Evolutionary conservation across 805 yeast genomes (phyloP).

Genomic region (Schwanniomyces pseudopolymorphus): DNA sequence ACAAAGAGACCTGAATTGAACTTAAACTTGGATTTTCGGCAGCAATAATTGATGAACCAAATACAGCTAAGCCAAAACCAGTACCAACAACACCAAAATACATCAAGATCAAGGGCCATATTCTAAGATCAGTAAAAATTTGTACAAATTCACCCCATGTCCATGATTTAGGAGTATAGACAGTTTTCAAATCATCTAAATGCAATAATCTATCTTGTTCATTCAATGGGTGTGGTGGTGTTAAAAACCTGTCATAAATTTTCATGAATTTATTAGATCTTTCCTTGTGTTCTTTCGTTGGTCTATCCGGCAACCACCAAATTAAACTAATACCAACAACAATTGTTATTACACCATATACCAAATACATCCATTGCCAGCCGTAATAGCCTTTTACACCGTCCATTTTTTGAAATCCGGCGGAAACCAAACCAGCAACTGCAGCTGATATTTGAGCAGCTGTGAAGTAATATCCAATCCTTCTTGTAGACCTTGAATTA

Average conservation of each 20-base stretch:
- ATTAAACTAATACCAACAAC: conserved; percentile 60
- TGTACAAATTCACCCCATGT: conserved; percentile 53
- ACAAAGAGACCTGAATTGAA: conserved; percentile 67
- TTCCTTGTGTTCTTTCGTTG: conserved; percentile 25
- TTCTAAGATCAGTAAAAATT: conserved; percentile 60
- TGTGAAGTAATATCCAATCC: conserved; percentile 87
- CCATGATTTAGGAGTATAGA: conserved; percentile 55
- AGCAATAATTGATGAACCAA: conserved; percentile 74
- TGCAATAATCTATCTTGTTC: conserved; percentile 56
- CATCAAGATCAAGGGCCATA: conserved; percentile 84
- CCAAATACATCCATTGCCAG: conserved; percentile 83
- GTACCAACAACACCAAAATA: conserved; percentile 91
- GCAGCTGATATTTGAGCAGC: conserved; percentile 92
- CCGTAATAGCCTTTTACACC: conserved; percentile 69
- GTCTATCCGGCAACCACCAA: conserved; percentile 89
- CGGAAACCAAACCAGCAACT: conserved; percentile 83
- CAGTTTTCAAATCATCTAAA: conserved; percentile 54
- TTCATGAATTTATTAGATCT: conserved; percentile 13
- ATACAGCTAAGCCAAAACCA: conserved; percentile 84
- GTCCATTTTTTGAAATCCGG: conserved; percentile 86
- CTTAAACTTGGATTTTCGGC: conserved; percentile 61
- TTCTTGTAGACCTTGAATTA: conserved; percentile 65
- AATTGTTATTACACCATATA: conserved; percentile 71
- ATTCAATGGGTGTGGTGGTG: conserved; percentile 49
- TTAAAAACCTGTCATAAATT: conserved; percentile 23